These are phyloP conservation scores for Styphnolobium japonicum DNA, from an alignment of 306 rosid species.

Conservation along the genomic window DNA sequence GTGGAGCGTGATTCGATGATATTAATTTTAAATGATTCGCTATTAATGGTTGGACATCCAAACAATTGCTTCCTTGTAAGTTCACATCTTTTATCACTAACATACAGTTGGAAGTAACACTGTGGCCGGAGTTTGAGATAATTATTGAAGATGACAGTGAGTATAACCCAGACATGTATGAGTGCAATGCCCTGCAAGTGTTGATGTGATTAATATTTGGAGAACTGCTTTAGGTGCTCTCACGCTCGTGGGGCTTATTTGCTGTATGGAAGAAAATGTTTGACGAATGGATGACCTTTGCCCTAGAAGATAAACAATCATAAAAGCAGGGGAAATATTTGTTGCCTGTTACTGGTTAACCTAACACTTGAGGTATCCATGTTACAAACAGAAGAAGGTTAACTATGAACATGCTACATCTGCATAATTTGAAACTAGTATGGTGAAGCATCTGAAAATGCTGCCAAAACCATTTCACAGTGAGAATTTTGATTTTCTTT, in stretches of 20 bases:
- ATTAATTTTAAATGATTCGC: too few species aligned
- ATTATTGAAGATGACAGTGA: too few species aligned
- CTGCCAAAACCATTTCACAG: not conserved
- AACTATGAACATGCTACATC: not conserved
- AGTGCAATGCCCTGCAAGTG: too few species aligned
- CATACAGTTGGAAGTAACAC: too few species aligned
- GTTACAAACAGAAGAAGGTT: not conserved
- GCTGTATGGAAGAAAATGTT: not conserved
- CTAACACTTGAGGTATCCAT: not conserved
- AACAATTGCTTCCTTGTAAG: too few species aligned
- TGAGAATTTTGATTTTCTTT: not conserved
- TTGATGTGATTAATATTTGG: conserved; percentile 40
- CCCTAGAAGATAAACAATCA: not conserved
- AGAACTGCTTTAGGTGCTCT: not conserved
- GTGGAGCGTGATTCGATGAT: too few species aligned
- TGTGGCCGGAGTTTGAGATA: too few species aligned
- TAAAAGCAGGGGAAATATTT: not conserved
- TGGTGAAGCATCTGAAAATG: not conserved
- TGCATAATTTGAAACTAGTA: not conserved
- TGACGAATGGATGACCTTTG: not conserved
- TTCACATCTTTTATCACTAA: too few species aligned
- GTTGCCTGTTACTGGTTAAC: not conserved
- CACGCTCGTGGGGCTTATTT: not conserved
- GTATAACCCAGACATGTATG: too few species aligned
- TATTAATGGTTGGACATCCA: too few species aligned